A percentile compares a stretch with the other conserved stretches of the same genome.
Evolutionary conservation across 139 green algal species (phyloP).

Genomic region (Ostreobium quekettii): DNA sequence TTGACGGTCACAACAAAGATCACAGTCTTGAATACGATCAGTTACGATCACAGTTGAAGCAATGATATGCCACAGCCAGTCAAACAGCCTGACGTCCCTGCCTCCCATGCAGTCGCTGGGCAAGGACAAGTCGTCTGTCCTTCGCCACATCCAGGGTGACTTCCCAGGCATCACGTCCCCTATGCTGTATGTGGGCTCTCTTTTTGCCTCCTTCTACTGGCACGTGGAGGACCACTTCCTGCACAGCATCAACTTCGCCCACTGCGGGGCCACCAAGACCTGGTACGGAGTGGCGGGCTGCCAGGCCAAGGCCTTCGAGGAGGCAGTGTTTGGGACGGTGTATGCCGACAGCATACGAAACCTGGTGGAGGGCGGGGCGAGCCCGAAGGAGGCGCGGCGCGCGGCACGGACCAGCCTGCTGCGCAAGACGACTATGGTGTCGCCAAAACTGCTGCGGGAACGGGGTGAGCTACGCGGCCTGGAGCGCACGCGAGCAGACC

Average conservation of each 20-base stretch:
- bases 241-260: slow-evolving; percentile 52
- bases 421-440: slow-evolving; percentile 63
- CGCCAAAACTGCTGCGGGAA: slow-evolving; percentile 38
- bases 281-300: slow-evolving; percentile 60
- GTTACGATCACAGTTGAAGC: too few relatives aligned
- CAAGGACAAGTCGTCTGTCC: too few relatives aligned
- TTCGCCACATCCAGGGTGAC: slow-evolving; percentile 30
- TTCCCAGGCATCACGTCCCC: slow-evolving; percentile 61
- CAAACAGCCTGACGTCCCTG: too few relatives aligned
- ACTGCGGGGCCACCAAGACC: slow-evolving; percentile 74
- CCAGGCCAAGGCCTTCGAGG: slow-evolving; percentile 56
- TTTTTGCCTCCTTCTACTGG: slow-evolving; percentile 78
- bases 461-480: too few relatives aligned
- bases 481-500: too few relatives aligned
- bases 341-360: slow-evolving; percentile 15
- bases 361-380: slow-evolving; percentile 9
- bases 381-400: too few relatives aligned
- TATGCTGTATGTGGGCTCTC: slow-evolving; percentile 83
- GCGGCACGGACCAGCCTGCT: slow-evolving; percentile 34
- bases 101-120: too few relatives aligned
- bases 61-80: too few relatives aligned
- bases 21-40: too few relatives aligned
- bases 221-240: slow-evolving; percentile 89
- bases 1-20: too few relatives aligned
- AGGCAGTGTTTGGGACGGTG: slow-evolving; percentile 29